Evolutionary conservation across 441 rosid species (phyloP).

Genomic region (Pelargonium citronellum): DNA sequence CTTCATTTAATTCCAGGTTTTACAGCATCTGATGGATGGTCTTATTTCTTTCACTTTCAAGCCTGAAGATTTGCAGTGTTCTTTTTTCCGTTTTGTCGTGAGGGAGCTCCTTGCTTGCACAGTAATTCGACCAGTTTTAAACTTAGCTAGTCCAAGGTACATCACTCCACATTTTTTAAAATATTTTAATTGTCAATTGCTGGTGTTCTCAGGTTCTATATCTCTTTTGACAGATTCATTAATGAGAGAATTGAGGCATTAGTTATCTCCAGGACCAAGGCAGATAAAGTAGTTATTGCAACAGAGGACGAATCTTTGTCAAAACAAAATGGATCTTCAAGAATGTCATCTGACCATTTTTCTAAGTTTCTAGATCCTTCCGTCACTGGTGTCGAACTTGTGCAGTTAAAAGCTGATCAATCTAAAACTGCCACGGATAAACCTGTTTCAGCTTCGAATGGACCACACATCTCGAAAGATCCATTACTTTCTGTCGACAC

Average conservation of each 20-base stretch:
- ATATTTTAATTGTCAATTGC: conserved; percentile 13
- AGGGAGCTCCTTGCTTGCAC: conserved; percentile 97
- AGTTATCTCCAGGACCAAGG: conserved; percentile 51
- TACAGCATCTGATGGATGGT: conserved; percentile 85
- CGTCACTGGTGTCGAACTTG: conserved; percentile 89
- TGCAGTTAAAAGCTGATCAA: conserved; percentile 63
- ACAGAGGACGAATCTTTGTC: conserved; percentile 48
- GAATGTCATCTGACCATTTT: conserved; percentile 64
- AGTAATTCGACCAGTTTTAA: conserved; percentile 83
- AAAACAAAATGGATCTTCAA: conserved; percentile 54
- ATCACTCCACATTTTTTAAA: conserved; percentile 16
- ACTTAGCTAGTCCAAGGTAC: conserved; percentile 87
- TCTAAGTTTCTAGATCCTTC: conserved; percentile 71
- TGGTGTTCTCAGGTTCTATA: conserved; percentile 21
- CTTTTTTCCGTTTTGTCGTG: conserved; percentile 62
- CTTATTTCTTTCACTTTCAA: conserved; percentile 74
- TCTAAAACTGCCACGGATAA: conserved; percentile 31
- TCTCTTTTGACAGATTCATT: conserved; percentile 56
- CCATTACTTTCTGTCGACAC: conserved; percentile 90
- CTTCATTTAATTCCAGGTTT: conserved; percentile 56
- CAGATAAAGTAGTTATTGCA: conserved; percentile 40
- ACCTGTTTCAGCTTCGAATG: conserved; percentile 37
- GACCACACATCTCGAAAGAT: conserved; percentile 53
- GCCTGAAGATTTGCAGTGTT: conserved; percentile 80
- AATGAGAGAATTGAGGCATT: conserved; percentile 86